Evolutionary conservation across 768 basidiomycete species (phyloP), one percentile per base, ranked within the genome.

Genomic region (Auriscalpium microsporum): DNA sequence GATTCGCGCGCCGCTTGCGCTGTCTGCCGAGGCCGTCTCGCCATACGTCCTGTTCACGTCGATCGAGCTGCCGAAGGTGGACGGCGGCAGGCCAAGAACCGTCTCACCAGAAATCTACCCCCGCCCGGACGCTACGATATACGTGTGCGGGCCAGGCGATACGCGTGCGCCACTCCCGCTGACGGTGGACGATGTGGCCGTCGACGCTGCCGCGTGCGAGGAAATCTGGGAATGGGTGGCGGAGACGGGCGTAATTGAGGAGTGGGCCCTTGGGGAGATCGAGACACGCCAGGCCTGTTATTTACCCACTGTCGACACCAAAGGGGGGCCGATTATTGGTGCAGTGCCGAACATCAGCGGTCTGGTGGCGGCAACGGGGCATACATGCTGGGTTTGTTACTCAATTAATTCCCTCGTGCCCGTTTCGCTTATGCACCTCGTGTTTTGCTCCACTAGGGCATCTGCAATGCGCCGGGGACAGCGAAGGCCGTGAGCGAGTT

Each of bases 1-100:
- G 8, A 79, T 88, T 58, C 78, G 71, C 13, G 78, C 84, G 0
- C 64, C 67, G 17, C 64, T 75, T 3, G 78, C 83, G 0, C 63
- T 67, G 19, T 63, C 74, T 4, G 65, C 64, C 9, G 68, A 71
- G 34, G 65, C 67, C 21, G 77, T 92, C 65, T 73, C 85, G 6
- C 86, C 90, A 2, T 88, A 91, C 64, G 86, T 87, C 38, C 75
- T 93, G 52, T 95, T 94, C 69, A 90, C 91, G 34, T 84, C 86
- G 65, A 87, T 95, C 61, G 58, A 65, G 33, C 68, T 79, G 53
- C 66, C 66, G 6, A 34, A 59, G 58, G 7, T 66, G 65, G 13
- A 33, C 10, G 35, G 52, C 44, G 47, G 57, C 44, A 37, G 45
- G 36, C 37, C 63, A 56, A 17, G 63, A 54, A 23, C 62, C 56